Percentiles rank a stretch among this genome's conserved stretches.
Evolutionary conservation across 1,284 basidiomycete species (phyloP).

Genomic region (Microbotryum intermedium): DNA sequence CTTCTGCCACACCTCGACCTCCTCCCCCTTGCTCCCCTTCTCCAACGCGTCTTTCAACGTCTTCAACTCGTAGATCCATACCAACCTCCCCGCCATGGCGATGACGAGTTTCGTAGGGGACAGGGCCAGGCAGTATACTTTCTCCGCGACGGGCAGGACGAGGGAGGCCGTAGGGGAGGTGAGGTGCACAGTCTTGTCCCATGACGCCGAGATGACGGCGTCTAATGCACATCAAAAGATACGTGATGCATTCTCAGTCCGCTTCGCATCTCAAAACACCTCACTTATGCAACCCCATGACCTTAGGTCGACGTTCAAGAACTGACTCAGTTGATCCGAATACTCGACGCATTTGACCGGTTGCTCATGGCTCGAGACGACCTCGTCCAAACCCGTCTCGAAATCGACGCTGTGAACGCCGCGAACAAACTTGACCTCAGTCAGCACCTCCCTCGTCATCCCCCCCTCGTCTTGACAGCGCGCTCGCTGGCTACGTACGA

Average conservation of each 20-base stretch:
- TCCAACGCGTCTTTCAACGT: slow-evolving; percentile 47
- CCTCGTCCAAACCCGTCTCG: slow-evolving; percentile 39
- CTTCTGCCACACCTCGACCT: slow-evolving; percentile 54
- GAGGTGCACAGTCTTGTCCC: slow-evolving; percentile 79
- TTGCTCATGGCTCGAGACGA: slow-evolving; percentile 44
- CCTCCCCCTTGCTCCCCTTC: slow-evolving; percentile 11
- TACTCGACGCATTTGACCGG: slow-evolving; percentile 41
- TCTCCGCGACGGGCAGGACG: slow-evolving; percentile 62
- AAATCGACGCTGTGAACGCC: slow-evolving; percentile 41
- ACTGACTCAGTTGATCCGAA: slow-evolving; percentile 40
- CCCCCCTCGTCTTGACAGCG: too few relatives aligned
- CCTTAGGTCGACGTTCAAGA: too few relatives aligned
- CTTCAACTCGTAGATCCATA: slow-evolving; percentile 75
- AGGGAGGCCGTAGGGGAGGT: slow-evolving; percentile 46
- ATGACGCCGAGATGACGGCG: slow-evolving; percentile 70
- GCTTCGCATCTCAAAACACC: background rate
- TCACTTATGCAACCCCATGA: background rate
- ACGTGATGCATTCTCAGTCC: background rate
- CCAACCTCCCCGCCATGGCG: slow-evolving; percentile 78
- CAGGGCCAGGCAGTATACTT: slow-evolving; percentile 71
- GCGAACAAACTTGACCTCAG: background rate
- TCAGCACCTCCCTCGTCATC: too few relatives aligned
- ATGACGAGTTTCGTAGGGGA: slow-evolving; percentile 69
- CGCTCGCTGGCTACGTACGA: too few relatives aligned
- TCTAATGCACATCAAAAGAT: too few relatives aligned